Evolutionary conservation across 345 rosid genomes (phyloP), one percentile per base, ranked within the genome.

Genomic region (Eucalyptus melliodora): DNA sequence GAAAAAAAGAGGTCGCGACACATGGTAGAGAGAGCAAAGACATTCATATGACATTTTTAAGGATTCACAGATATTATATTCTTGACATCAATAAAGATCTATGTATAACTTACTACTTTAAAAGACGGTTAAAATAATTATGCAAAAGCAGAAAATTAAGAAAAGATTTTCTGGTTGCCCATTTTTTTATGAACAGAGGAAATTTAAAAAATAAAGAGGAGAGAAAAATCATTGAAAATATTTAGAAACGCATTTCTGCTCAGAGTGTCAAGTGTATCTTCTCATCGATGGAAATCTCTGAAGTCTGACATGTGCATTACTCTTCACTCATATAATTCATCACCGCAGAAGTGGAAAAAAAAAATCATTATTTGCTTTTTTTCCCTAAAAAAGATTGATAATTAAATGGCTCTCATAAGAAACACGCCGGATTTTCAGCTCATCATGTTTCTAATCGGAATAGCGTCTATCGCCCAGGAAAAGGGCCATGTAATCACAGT

Each of bases 401-500:
- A 14, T 11, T 26, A 89, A 26, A 26, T 34, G 88, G 91, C 91
- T 92, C 92, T 93, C 89, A 89, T 92, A 17, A 88, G 27, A 23
- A 72, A 72, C 45, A 37, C 1, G 16, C 62, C 19, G 72, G 12
- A 56, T 11, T 49, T 30, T 91, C 92, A 44, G 86, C 90, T 89
- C 93, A 89, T 50, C 30, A 82, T 55, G 13, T 50, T 72, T 9
- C 45, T 31, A 11, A 23, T 92, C 92, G 53, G 93, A 89, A 93
- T 93, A 91, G 93, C 94, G 90, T 90, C 90, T 91, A 90, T 89
- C 56, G 89, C 92, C 93, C 14, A 60, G 60, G 27, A 80, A 26
- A n/a, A 90, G 90, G 88, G 72, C 47, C 56, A 88, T 19, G 49
- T 34, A 91, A 93, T 92, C 93, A 92, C 56, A 8, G 93, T 91